These are phyloP conservation scores for Rutstroemia sp. DNA, from an alignment of 2,329 filamentous ascomycete genomes.

Conservation along the genomic window DNA sequence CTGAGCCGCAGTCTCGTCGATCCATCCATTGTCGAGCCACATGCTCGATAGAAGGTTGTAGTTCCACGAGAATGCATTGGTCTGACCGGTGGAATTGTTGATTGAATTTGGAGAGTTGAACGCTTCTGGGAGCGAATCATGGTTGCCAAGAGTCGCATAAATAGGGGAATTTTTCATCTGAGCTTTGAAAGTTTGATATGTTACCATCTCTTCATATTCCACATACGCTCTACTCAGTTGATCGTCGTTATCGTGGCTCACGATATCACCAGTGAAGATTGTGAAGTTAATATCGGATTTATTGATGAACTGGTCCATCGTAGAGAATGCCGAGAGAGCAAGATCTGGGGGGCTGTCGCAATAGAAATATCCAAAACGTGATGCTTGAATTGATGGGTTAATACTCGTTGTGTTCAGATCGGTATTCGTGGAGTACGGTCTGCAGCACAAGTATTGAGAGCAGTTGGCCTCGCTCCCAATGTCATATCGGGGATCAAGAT, in stretches of 20 bases:
- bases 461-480: conserved; percentile 28
- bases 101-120: conserved; percentile 1
- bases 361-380: conserved; percentile 7
- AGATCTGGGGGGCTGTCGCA: conserved; percentile 10
- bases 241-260: conserved; percentile 25
- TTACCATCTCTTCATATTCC: conserved; percentile 24
- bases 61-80: conserved; percentile 10
- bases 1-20: conserved; percentile 18
- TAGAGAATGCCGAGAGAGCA: conserved; percentile 10
- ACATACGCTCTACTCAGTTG: conserved; percentile 24
- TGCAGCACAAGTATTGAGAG: conserved; percentile 24
- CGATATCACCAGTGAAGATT: conserved; percentile 29
- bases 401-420: conserved; percentile 1
- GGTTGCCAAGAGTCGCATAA: conserved; percentile 27
- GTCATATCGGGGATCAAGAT: conserved; percentile 27
- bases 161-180: conserved; percentile 21
- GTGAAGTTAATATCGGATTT: conserved; percentile 19
- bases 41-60: conserved; percentile 8
- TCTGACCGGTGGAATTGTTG: conserved; percentile 2
- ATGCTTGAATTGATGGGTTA: conserved; percentile 2
- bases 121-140: conserved; percentile 15
- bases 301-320: conserved; percentile 10
- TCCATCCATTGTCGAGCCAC: conserved; percentile 22
- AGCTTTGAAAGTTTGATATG: conserved; percentile 25
- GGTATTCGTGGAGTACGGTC: conserved; percentile 6